A percentile compares a stretch with the other conserved stretches of the same genome.
These are phyloP conservation scores for Exophiala sp. DNA, from an alignment of 2,329 filamentous ascomycete species.

Conservation along the genomic window DNA sequence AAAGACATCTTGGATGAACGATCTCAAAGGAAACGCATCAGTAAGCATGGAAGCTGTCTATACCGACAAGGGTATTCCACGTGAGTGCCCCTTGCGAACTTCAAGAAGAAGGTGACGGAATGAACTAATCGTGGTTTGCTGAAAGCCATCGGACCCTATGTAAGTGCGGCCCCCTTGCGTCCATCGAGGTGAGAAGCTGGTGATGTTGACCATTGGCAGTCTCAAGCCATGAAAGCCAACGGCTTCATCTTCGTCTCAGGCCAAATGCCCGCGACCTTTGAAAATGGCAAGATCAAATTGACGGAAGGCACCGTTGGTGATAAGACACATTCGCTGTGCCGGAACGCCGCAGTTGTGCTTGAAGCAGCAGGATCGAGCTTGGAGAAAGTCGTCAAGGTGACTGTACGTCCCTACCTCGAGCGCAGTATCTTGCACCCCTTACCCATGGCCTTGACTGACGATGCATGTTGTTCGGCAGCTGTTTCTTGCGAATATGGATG, in stretches of 20 bases:
- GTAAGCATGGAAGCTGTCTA: constrained; percentile 1
- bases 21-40: too few species aligned
- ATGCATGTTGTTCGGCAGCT: constrained; percentile 38
- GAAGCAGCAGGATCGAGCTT: constrained; percentile 57
- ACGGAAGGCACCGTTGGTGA: constrained; percentile 7
- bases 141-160: too few species aligned
- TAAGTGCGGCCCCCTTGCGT: too few species aligned
- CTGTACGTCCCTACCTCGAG: not conserved
- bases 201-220: constrained; percentile 28
- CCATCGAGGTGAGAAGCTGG: too few species aligned
- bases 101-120: not conserved
- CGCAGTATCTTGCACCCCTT: not conserved
- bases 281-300: constrained; percentile 12
- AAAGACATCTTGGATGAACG: too few species aligned
- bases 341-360: constrained; percentile 58
- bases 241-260: constrained; percentile 68
- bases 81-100: not conserved
- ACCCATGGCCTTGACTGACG: not conserved
- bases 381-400: constrained; percentile 63
- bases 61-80: constrained; percentile 4
- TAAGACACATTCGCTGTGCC: constrained; percentile 7
- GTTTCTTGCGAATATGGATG: constrained; percentile 61
- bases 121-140: not conserved
- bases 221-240: constrained; percentile 63
- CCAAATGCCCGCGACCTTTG: constrained; percentile 10